Base-by-base conservation (phyloP, 2,329 filamentous ascomycete genomes). In the Phyllosticta citribraziliensis region DNA sequence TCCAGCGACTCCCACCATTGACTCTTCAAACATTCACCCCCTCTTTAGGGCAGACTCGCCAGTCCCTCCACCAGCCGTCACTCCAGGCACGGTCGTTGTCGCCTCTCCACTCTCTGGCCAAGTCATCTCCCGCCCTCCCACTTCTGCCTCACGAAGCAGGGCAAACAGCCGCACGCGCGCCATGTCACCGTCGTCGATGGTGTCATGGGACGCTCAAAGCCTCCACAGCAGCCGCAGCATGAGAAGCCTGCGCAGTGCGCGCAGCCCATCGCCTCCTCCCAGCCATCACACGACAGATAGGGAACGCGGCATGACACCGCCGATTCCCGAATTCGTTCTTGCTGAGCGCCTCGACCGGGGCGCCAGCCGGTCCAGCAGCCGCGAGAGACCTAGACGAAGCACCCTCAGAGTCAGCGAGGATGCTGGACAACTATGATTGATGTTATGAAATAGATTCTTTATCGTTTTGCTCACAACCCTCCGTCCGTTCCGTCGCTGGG, bases 21-120 rank as follows among this genome's bases (percentile, higher is more conserved):
- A 79, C 67, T 87, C 91, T 70, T 79, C 84, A 3, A 84, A 91
- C 68, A 91, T 91, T 54, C 88, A 92, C 70, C 88, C 88, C 9
- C 79, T 92, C 2, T 91, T 92, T 76, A 81, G 88, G 63, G 86
- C 85, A 5, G 87, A 89, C 69, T 88, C 84, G 51, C 86, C 86
- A 0, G 81, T 79, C 1, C 87, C 87, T 8, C 85, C 87, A 1
- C 83, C 88, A 0, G 74, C 83, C 5, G 80, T 82, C 1, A 88
- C 86, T 0, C 85, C 87, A 0, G 86, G 87, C 0, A 92, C 88
- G 0, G 80, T 86, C 17, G 86, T 92, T 56, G 78, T 84, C 11
- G 88, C 88, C 0, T 85, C 88, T 2, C 88, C 88, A 0, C 81
- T 85, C 51, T 85, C 85, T 2, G 88, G 84, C 3, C 82, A 86